Conservation (phyloP, 805 yeast genomes). For the Saccharomycopsis olivae region DNA sequence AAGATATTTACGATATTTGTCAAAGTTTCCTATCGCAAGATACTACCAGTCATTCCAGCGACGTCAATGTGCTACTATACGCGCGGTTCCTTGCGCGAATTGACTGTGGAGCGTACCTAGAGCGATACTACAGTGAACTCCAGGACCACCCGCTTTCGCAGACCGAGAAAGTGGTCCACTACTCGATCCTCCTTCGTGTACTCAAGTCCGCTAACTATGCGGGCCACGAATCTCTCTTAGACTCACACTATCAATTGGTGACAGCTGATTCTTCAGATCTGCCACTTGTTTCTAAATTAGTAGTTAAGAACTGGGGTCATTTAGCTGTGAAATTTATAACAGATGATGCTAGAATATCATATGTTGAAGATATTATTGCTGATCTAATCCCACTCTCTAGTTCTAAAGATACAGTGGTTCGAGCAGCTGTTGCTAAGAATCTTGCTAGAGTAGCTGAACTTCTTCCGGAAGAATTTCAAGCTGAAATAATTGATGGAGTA, state of each 20-base stretch:
- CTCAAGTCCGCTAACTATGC: slow-evolving; percentile 6
- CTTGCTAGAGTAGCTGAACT: slow-evolving; percentile 36
- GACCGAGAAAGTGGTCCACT: slow-evolving; percentile 5
- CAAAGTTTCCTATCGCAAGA: slow-evolving; percentile 27
- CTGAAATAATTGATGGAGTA: slow-evolving; percentile 27
- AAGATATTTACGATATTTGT: slow-evolving; percentile 26
- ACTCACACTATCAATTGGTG: slow-evolving; percentile 16
- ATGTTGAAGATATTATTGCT: slow-evolving; percentile 40
- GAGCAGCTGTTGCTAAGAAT: slow-evolving; percentile 61
- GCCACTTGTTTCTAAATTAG: slow-evolving; percentile 12
- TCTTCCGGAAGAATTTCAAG: slow-evolving; percentile 28
- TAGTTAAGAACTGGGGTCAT: slow-evolving; percentile 22
- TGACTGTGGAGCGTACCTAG: slow-evolving; percentile 27
- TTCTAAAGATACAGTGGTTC: slow-evolving; percentile 41
- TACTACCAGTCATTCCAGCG: slow-evolving; percentile 50
- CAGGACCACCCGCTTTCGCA: not conserved
- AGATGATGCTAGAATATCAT: slow-evolving; percentile 15
- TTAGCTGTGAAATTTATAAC: slow-evolving; percentile 19
- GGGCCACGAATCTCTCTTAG: slow-evolving; percentile 18
- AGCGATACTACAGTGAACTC: slow-evolving; percentile 22
- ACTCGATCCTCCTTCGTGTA: slow-evolving; percentile 9
- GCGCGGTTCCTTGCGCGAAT: slow-evolving; percentile 43
- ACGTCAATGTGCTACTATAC: slow-evolving; percentile 36
- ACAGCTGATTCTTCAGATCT: slow-evolving; percentile 4
- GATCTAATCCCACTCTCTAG: slow-evolving; percentile 35